Evolutionary conservation across 2,329 filamentous ascomycete genomes (phyloP).

Genomic region (Fonsecaea erecta): DNA sequence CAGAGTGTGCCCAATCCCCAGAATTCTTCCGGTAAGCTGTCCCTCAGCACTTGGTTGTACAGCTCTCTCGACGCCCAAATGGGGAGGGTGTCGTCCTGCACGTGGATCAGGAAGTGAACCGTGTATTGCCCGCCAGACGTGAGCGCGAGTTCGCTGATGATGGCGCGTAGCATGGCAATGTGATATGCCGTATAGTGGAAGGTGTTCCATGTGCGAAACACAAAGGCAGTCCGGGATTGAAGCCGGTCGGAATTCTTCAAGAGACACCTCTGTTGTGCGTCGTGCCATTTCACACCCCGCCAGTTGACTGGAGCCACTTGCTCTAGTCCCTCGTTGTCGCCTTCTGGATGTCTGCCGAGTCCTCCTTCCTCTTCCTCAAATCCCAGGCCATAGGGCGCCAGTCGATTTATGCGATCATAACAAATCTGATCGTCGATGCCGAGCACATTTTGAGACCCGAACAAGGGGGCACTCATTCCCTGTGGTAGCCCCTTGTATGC

Average conservation of each 20-base stretch:
- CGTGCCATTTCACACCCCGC: constrained; percentile 71
- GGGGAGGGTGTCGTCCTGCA: constrained; percentile 72
- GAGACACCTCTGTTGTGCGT: constrained; percentile 69
- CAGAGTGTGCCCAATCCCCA: constrained; percentile 45
- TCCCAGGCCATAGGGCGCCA: constrained; percentile 59
- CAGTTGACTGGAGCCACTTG: constrained; percentile 51
- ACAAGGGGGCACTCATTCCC: constrained; percentile 51
- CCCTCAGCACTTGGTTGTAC: constrained; percentile 61
- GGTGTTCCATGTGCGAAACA: constrained; percentile 37
- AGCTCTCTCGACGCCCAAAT: constrained; percentile 73
- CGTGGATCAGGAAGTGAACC: constrained; percentile 77
- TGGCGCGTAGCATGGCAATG: constrained; percentile 36
- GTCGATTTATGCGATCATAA: constrained; percentile 70
- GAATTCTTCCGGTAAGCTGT: constrained; percentile 43
- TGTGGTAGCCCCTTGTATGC: constrained; percentile 36
- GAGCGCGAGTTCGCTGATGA: constrained; percentile 58
- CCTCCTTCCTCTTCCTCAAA: constrained; percentile 38
- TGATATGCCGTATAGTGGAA: constrained; percentile 34
- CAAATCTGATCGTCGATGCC: constrained; percentile 67
- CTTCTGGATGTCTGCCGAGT: constrained; percentile 26
- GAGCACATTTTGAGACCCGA: constrained; percentile 67
- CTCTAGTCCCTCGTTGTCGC: constrained; percentile 28
- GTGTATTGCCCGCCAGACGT: constrained; percentile 76
- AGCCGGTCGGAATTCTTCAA: constrained; percentile 64
- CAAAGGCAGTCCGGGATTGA: constrained; percentile 31